These are phyloP conservation scores for Musa beccarii DNA, from an alignment of 176 grass and related monocot species.

Conservation along the genomic window DNA sequence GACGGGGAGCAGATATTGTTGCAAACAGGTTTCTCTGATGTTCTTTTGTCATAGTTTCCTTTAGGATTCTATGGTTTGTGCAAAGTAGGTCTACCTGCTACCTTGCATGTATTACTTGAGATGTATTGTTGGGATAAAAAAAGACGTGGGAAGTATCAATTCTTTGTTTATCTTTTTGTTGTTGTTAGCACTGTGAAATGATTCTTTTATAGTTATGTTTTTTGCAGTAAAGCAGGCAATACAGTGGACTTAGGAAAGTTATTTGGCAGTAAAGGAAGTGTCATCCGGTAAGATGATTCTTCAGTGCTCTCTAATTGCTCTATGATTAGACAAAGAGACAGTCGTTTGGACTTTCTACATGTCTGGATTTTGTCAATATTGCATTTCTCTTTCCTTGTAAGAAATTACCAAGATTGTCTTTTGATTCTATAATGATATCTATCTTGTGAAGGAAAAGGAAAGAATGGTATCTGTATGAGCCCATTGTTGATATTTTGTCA, in stretches of 20 bases:
- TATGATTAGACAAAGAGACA: background rate
- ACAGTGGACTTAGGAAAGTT: conserved; percentile 82
- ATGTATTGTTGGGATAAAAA: background rate
- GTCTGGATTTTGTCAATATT: background rate
- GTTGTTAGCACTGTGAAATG: background rate
- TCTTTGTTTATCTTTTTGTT: background rate
- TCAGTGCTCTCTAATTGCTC: background rate
- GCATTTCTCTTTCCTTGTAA: background rate
- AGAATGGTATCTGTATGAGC: conserved; percentile 83
- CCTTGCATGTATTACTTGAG: background rate
- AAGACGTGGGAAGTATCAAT: background rate
- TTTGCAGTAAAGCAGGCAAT: conserved; percentile 69
- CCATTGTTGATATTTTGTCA: conserved; percentile 59
- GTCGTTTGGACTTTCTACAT: background rate
- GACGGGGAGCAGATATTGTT: conserved; percentile 54
- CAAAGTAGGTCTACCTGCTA: background rate
- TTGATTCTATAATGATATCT: background rate
- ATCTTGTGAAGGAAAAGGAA: conserved; percentile 59
- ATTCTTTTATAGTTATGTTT: background rate
- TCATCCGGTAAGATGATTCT: conserved; percentile 42
- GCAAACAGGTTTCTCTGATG: conserved; percentile 47
- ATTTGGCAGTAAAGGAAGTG: conserved; percentile 85
- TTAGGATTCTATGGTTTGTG: background rate
- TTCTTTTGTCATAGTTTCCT: conserved; percentile 7
- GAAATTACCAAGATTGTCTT: background rate